phyloP scores from a whole-genome alignment of 176 grass and related monocot species.

The Rhynchospora pubera region DNA sequence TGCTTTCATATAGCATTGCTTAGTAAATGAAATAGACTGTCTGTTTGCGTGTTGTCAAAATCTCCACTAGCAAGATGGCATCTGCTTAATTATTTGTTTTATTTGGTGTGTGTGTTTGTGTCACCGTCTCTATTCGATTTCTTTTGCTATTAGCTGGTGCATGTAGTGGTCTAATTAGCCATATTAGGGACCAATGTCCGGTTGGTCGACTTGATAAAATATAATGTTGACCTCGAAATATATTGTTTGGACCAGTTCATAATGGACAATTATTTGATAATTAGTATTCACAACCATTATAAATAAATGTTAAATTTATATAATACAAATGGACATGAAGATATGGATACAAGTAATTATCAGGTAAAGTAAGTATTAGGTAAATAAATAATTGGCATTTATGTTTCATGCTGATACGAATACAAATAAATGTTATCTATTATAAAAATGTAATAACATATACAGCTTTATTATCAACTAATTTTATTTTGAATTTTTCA shows the following conservation, averaged over 20 bases:
- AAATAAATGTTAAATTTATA: too few relatives aligned
- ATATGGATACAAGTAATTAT: too few relatives aligned
- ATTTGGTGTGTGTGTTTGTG: not conserved
- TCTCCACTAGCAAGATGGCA: not conserved
- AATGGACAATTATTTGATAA: not conserved
- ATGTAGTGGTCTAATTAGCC: not conserved
- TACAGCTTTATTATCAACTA: too few relatives aligned
- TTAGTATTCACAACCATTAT: too few relatives aligned
- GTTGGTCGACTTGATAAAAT: not conserved
- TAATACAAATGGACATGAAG: too few relatives aligned
- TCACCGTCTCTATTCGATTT: not conserved
- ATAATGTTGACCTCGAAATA: constrained; percentile 2
- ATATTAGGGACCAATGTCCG: not conserved
- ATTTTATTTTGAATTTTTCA: too few relatives aligned
- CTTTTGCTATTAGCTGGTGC: not conserved
- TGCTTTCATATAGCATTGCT: constrained; percentile 13
- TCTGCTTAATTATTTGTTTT: not conserved
- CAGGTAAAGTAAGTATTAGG: too few relatives aligned
- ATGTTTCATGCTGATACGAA: too few relatives aligned
- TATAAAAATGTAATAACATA: too few relatives aligned
- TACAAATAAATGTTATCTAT: too few relatives aligned
- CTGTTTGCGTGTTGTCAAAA: not conserved
- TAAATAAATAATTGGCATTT: too few relatives aligned
- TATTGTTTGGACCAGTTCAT: not conserved
- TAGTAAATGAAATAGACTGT: not conserved